Evolutionary conservation across 257 asterid genomes (phyloP).

Genomic region (Ilex asprella): DNA sequence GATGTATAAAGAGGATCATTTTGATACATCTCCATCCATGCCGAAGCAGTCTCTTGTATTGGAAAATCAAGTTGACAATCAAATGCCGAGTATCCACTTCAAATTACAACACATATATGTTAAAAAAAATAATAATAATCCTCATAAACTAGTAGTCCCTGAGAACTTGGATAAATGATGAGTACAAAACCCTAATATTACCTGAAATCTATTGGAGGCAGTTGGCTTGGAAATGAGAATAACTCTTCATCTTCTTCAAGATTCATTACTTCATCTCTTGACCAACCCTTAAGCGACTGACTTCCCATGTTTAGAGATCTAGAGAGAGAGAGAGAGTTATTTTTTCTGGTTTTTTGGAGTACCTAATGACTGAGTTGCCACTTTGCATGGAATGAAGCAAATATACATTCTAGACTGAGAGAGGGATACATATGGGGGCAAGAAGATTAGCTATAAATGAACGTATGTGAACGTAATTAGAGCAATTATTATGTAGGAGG

Average conservation of each 20-base stretch:
- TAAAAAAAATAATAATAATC: too few relatives aligned
- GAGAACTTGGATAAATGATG: neutral
- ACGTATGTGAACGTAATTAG: conserved; percentile 28
- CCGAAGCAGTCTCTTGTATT: conserved; percentile 21
- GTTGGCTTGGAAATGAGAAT: conserved; percentile 32
- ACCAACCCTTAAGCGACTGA: conserved; percentile 28
- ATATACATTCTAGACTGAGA: neutral
- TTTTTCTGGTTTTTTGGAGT: conserved; percentile 13
- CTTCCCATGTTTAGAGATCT: conserved; percentile 18
- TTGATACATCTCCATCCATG: conserved; percentile 20
- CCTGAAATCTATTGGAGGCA: conserved; percentile 51
- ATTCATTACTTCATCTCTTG: conserved; percentile 30
- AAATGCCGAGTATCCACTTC: neutral
- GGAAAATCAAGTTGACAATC: conserved; percentile 15
- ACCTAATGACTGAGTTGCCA: neutral
- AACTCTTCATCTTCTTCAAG: conserved; percentile 32
- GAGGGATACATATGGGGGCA: neutral
- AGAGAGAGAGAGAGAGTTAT: neutral
- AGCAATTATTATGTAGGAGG: conserved; percentile 35
- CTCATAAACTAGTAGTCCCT: neutral
- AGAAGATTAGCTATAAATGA: neutral
- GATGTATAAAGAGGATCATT: conserved; percentile 26
- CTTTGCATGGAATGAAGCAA: conserved; percentile 3
- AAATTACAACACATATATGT: neutral
- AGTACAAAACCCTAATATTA: conserved; percentile 1